Base-by-base conservation (phyloP, 768 basidiomycete genomes). In the Podaxis sp. region DNA sequence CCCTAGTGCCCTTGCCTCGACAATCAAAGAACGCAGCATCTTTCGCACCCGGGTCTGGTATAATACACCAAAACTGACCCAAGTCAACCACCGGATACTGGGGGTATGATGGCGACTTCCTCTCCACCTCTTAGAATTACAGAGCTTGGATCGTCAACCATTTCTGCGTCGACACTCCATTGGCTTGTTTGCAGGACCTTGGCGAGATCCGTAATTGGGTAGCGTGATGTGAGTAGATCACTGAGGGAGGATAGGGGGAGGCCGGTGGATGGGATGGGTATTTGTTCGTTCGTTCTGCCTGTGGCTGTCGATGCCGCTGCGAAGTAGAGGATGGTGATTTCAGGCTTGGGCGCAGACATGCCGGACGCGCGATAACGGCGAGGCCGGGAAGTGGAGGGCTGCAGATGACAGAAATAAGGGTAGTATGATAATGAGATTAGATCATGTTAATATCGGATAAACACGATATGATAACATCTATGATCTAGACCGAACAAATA, bases 121-220 rank as follows among this genome's bases (percentile, higher is more conserved):
- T 93, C 90, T 22, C 90, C 91, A 11, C 89, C 89, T 50, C 73
- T 79, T 51, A 94, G 72, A 12, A 76, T 62, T 20, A 84, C 74
- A 0, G 65, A 64, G n/a, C 77, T 75, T 2, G 81, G 80, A 64
- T 87, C 79, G 12, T 88, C 84, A 1, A 91, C 81, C 89, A 93
- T 93, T 74, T 91, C 90, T 57, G 82, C 88, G 68, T 93, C 77
- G 12, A 93, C 89, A 68, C 91, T 91, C 91, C 92, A 93, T 70
- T 83, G 83, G 66, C 87, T 87, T 36, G 78, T 75, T 52, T 80
- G 72, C 33, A 94, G 76, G 22, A 92, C 79, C 60, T 80, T 77
- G 48, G 71, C 78, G 36, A 93, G 74, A 51, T 71, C 70, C 4
- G 79, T 79, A 8, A 77, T 74, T 2, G 86, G 82, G 73, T 91